Evolutionary conservation across 352 stramenopile species (phyloP), one percentile per base, ranked within the genome.

Genomic region (Pythium dissotocum): DNA sequence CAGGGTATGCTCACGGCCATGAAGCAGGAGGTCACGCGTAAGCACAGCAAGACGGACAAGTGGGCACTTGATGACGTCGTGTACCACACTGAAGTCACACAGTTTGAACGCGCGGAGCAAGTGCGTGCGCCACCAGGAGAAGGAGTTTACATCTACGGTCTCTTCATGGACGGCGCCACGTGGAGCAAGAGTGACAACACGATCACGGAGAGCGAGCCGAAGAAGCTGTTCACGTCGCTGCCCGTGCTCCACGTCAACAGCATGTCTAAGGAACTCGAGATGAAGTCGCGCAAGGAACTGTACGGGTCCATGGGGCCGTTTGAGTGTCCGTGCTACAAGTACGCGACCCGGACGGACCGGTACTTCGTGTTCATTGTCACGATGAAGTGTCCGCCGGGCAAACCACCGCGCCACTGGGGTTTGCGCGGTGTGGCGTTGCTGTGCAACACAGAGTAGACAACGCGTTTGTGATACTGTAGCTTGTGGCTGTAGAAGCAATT

Each of bases 1-100:
- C 95, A 98, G 70, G 97, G 97, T 16, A 98, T 99, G 83, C 84
- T 99, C 40, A 99, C 97, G 51, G 97, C 97, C 44, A 99, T 99
- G 94, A 99, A 99, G 78, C 97, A 99, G 75, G 97, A 99, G 72
- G 97, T 99, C 4, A 98, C 96, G 46, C 88, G 96, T 18, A 97
- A 97, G 66, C 96, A 99, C 82, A 91, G 79, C 36, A 98, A 98
- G 84, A 95, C 88, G 14, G 93, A 99, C 73, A 98, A 98, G 73
- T 99, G 96, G 97, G 94, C 97, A 14, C 80, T 99, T 9, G 97
- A 99, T 74, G 97, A 99, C 70, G 96, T 99, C 3, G 90, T 99
- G 4, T 99, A 99, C 74, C 94, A 99, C 73, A 98, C 93, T 0
- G 96, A 99, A 75, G 96, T 99, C 21, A 98, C 95, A 28, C 84